A percentile compares a stretch with the other conserved stretches of the same genome.
Evolutionary conservation across 257 asterid species (phyloP).

Genomic region (Petrea volubilis): DNA sequence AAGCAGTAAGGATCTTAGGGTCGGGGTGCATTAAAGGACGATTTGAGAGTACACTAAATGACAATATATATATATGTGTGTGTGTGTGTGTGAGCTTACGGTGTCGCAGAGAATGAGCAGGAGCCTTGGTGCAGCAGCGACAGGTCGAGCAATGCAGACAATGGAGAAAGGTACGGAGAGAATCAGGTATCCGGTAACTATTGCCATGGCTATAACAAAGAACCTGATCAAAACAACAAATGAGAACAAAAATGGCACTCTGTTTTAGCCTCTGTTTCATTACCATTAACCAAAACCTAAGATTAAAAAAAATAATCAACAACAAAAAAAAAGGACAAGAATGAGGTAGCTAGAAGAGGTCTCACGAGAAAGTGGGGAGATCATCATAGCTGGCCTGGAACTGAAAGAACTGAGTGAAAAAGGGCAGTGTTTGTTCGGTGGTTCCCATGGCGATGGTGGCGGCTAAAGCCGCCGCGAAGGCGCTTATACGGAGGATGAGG

Average conservation of each 20-base stretch:
- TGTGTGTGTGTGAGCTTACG: conserved; percentile 34
- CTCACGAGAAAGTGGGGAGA: conserved; percentile 79
- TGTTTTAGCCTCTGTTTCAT: no score
- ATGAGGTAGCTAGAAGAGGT: not conserved
- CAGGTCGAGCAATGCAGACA: conserved; percentile 49
- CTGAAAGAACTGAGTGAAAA: conserved; percentile 94
- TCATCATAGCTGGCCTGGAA: conserved; percentile 84
- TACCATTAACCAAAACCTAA: no score
- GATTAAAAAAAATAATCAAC: no score
- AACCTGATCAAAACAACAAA: conserved; percentile 44
- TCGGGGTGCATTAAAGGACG: no score
- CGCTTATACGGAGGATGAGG: conserved; percentile 66
- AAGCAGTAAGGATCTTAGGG: no score
- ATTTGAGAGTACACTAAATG: no score
- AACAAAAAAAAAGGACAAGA: no score
- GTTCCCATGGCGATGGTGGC: conserved; percentile 81
- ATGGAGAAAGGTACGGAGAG: conserved; percentile 76
- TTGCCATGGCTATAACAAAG: conserved; percentile 61
- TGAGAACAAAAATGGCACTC: no score
- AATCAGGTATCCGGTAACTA: conserved; percentile 61
- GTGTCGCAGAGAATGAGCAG: conserved; percentile 58
- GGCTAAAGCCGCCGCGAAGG: conserved; percentile 59
- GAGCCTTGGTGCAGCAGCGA: conserved; percentile 39
- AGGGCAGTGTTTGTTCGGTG: conserved; percentile 83
- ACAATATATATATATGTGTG: no score